Percentiles rank a stretch among this genome's conserved stretches.
Evolutionary conservation across 1,284 basidiomycete genomes (phyloP).

Genomic region (Sporisorium exsertum): DNA sequence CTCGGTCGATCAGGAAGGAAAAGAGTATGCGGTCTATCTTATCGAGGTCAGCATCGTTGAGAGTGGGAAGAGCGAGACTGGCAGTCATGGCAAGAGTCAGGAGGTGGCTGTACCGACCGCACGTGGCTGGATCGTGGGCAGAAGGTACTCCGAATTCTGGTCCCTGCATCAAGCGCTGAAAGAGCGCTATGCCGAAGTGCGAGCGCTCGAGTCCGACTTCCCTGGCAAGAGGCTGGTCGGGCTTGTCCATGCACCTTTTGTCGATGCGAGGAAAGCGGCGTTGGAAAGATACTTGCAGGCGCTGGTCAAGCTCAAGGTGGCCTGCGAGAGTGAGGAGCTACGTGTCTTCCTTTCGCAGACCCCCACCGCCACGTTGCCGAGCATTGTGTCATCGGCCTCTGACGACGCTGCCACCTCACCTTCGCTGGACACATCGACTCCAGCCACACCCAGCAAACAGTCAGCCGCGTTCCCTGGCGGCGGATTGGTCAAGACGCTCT

Average conservation of each 20-base stretch:
- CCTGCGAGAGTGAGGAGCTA: conserved; percentile 79
- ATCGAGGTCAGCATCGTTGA: conserved; percentile 78
- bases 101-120: conserved; percentile 8
- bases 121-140: conserved; percentile 89
- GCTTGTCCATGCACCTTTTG: conserved; percentile 62
- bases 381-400: conserved; percentile 5
- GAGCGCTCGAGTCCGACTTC: conserved; percentile 53
- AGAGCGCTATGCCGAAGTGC: conserved; percentile 72
- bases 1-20: conserved; percentile 76
- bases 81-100: background rate
- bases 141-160: conserved; percentile 94
- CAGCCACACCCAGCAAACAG: conserved; percentile 17
- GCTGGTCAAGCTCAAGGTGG: conserved; percentile 34
- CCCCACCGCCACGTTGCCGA: conserved; percentile 15
- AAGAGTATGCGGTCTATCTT: conserved; percentile 90
- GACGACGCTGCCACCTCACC: conserved; percentile 8
- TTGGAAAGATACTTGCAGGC: conserved; percentile 90
- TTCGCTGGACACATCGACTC: background rate
- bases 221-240: conserved; percentile 58
- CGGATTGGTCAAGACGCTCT: conserved; percentile 48
- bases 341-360: conserved; percentile 81
- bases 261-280: conserved; percentile 81
- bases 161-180: conserved; percentile 85
- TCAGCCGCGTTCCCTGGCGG: conserved; percentile 31
- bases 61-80: conserved; percentile 8